Evolutionary conservation across 2,329 filamentous ascomycete genomes (phyloP).

Genomic region (Neophaeococcomyces mojaviensis): DNA sequence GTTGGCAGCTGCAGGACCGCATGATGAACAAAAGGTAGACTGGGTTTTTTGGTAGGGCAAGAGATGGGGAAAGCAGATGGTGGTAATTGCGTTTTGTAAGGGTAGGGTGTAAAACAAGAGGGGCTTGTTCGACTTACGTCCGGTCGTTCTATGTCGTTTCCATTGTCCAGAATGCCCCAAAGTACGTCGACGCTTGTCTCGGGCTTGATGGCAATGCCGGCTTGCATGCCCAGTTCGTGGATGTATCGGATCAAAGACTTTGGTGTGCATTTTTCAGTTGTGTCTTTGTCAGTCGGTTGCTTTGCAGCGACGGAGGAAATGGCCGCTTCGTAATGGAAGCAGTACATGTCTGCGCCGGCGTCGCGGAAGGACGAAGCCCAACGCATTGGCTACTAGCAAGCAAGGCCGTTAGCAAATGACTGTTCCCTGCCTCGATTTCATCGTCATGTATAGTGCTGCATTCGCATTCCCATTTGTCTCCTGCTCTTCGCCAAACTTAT

Average conservation of each 20-base stretch:
- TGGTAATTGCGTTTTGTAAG: no score
- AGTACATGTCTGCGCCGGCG: slow-evolving; percentile 96
- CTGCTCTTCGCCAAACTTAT: no score
- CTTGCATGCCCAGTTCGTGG: slow-evolving; percentile 77
- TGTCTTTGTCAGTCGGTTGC: slow-evolving; percentile 61
- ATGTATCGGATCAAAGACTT: slow-evolving; percentile 84
- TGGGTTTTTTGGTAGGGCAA: no score
- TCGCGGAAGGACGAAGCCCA: slow-evolving; percentile 95
- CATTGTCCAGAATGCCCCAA: slow-evolving; percentile 76
- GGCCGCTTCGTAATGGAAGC: slow-evolving; percentile 98
- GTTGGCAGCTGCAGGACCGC: no score
- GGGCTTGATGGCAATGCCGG: slow-evolving; percentile 93
- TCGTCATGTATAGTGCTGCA: neutral
- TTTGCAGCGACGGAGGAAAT: slow-evolving; percentile 75
- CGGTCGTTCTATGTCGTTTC: slow-evolving; percentile 66
- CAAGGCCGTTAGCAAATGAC: slow-evolving; percentile 4
- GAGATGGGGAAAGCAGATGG: no score
- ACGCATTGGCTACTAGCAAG: slow-evolving; percentile 68
- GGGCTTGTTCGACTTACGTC: no score
- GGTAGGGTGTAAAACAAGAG: no score
- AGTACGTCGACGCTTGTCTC: slow-evolving; percentile 84
- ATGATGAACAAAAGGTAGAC: no score
- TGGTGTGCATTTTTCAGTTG: slow-evolving; percentile 65
- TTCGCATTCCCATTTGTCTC: neutral
- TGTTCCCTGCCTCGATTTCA: no score